These are phyloP conservation scores for Oryza nivara DNA, from an alignment of 176 grass and related monocot genomes.

Conservation along the genomic window DNA sequence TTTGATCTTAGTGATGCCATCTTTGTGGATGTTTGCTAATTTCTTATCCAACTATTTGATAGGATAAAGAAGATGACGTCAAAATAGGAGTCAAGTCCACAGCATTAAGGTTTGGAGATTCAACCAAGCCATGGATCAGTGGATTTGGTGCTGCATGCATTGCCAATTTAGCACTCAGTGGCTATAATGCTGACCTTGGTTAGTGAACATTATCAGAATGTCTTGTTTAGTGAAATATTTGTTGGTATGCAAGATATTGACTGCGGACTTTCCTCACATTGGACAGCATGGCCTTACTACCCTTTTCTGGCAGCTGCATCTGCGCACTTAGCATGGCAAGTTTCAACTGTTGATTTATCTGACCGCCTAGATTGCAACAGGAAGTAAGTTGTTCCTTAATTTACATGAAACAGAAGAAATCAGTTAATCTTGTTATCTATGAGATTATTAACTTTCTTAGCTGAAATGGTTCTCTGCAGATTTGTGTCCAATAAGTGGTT, in stretches of 20 bases:
- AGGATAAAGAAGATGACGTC: constrained; percentile 95
- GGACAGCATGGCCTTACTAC: constrained; percentile 83
- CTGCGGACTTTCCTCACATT: constrained; percentile 31
- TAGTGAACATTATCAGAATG: constrained; percentile 4
- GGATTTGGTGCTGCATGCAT: constrained; percentile 70
- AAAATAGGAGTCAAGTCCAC: constrained; percentile 93
- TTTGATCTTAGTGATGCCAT: constrained; percentile 3
- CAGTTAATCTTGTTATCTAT: background rate
- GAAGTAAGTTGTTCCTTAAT: constrained; percentile 67
- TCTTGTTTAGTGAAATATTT: background rate
- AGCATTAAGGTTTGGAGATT: constrained; percentile 77
- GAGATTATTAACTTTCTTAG: constrained; percentile 21
- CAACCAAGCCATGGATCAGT: constrained; percentile 77
- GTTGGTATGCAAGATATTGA: constrained; percentile 27
- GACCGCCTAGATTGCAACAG: constrained; percentile 68
- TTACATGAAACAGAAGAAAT: background rate
- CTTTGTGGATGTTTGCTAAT: background rate
- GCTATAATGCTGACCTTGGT: constrained; percentile 88
- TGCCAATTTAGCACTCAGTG: constrained; percentile 61
- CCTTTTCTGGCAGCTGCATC: constrained; percentile 61
- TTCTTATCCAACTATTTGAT: constrained; percentile 17
- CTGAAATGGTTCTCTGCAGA: constrained; percentile 38
- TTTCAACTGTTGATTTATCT: constrained; percentile 74
- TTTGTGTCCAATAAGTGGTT: constrained; percentile 98
- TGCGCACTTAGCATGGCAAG: constrained; percentile 78